Base-by-base conservation (phyloP, 306 rosid genomes). In the Boehmeria nivea region DNA sequence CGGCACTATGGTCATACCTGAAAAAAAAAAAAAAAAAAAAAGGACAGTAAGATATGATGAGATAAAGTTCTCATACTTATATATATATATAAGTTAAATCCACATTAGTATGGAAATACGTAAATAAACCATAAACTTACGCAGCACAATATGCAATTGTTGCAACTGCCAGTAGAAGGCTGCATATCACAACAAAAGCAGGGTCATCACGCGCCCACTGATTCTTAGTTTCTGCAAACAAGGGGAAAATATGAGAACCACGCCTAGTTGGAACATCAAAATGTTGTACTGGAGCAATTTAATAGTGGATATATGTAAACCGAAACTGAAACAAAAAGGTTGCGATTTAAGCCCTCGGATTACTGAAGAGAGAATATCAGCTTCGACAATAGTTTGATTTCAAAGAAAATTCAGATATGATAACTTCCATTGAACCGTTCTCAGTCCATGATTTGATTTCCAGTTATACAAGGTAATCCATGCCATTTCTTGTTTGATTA, bases 131-230 rank as follows among this genome's bases (percentile, higher is more conserved):
- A 68, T 77, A 72, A 69, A 83, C 96, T 87, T 85, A 93, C 99
- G 96, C 96, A 18, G 86, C 96, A 79, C 96, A 87, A 71, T 87
- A 93, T 28, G 99, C 96, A 81, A 81, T 68, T 52, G 89, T 75
- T 60, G 99, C 84, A 70, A 93, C 84, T 16, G 77, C 67, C 82
- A 93, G 66, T 77, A 93, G 95, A 79, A 93, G 83, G 74, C 89
- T 87, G 86, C 94, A 93, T 80, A 93, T 87, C 81, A 93, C 99
- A 85, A 87, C 81, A 81, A 93, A 93, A 73, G 95, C 99, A 77
- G 99, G 99, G 69, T 93, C 99, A 42, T 93, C 99, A 22, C 99
- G 99, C 57, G 99, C 96, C 99, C 99, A 93, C 74, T 93, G 99
- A 62, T 93, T 93, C 89, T 93, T 93, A 78, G 99, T 93, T 85